Conservation (phyloP, 2,329 filamentous ascomycete genomes). For the Trichoderma asperellum region DNA sequence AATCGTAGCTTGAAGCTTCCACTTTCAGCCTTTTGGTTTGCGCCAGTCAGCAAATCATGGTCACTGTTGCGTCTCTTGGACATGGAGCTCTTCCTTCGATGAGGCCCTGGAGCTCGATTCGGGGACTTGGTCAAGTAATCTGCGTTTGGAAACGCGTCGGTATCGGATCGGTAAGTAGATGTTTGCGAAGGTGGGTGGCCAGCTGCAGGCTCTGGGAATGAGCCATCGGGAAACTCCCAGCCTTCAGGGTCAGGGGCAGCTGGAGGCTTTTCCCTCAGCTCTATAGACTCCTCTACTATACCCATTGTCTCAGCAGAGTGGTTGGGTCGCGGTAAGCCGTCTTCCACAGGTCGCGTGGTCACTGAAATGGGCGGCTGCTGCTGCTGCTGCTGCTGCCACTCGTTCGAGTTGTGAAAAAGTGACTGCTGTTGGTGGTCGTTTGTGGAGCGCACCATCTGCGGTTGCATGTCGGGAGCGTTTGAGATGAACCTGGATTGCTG, state of each 20-base stretch:
- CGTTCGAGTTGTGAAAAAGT: constrained; percentile 45
- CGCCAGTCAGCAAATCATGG: constrained; percentile 59
- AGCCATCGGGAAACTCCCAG: constrained; percentile 90
- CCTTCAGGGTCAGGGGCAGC: constrained; percentile 65
- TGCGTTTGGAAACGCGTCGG: constrained; percentile 82
- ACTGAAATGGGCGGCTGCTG: constrained; percentile 41
- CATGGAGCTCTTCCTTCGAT: constrained; percentile 81
- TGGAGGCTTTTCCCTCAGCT: constrained; percentile 52
- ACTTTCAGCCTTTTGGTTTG: constrained; percentile 65
- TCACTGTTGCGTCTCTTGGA: constrained; percentile 73
- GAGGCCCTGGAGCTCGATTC: constrained; percentile 66
- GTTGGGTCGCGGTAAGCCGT: constrained; percentile 40
- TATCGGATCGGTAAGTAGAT: constrained; percentile 72
- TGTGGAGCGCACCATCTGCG: constrained; percentile 57
- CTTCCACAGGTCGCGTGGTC: constrained; percentile 43
- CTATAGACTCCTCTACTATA: constrained; percentile 47
- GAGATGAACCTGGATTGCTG: constrained; percentile 40
- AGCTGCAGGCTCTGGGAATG: constrained; percentile 60
- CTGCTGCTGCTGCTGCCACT: constrained; percentile 38
- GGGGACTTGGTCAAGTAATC: constrained; percentile 83
- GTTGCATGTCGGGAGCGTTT: constrained; percentile 47
- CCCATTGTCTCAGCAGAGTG: constrained; percentile 47
- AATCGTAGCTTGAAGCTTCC: constrained; percentile 91
- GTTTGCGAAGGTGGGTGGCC: constrained; percentile 51
- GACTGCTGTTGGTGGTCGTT: constrained; percentile 51